These are phyloP conservation scores for Mycena galopus DNA, from an alignment of 768 basidiomycete genomes.

Conservation along the genomic window DNA sequence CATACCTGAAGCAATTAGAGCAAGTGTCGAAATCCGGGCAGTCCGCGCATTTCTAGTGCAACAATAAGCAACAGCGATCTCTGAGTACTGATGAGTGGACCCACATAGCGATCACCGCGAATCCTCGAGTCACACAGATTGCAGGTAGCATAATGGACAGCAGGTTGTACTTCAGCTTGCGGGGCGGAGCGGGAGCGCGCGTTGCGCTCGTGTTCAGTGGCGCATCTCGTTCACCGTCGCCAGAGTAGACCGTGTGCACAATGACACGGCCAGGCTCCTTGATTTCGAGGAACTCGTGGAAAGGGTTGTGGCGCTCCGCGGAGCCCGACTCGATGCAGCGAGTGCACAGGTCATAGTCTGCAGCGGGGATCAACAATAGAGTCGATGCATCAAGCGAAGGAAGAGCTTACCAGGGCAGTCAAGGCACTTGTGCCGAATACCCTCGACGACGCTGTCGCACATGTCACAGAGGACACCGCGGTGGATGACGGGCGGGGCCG, in stretches of 20 bases:
- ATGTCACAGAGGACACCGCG: constrained; percentile 73
- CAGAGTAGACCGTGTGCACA: constrained; percentile 71
- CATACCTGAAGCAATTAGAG: constrained; percentile 72
- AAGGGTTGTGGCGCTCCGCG: constrained; percentile 67
- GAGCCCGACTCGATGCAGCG: constrained; percentile 63
- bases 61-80: constrained; percentile 9
- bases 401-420: constrained; percentile 73
- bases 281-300: constrained; percentile 82
- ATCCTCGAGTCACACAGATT: constrained; percentile 84
- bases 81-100: constrained; percentile 41
- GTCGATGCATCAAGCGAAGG: background rate
- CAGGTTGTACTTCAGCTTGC: constrained; percentile 36
- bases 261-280: constrained; percentile 72
- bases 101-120: constrained; percentile 78
- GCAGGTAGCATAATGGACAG: constrained; percentile 77
- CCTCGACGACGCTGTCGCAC: constrained; percentile 70
- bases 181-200: constrained; percentile 22
- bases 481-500: constrained; percentile 61
- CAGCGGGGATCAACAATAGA: constrained; percentile 5
- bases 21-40: constrained; percentile 93
- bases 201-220: constrained; percentile 11
- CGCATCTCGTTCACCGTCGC: constrained; percentile 50
- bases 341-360: constrained; percentile 83
- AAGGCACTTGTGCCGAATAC: constrained; percentile 83
- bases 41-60: constrained; percentile 76